Evolutionary conservation across 306 rosid species (phyloP).

Genomic region (Inga oerstediana): DNA sequence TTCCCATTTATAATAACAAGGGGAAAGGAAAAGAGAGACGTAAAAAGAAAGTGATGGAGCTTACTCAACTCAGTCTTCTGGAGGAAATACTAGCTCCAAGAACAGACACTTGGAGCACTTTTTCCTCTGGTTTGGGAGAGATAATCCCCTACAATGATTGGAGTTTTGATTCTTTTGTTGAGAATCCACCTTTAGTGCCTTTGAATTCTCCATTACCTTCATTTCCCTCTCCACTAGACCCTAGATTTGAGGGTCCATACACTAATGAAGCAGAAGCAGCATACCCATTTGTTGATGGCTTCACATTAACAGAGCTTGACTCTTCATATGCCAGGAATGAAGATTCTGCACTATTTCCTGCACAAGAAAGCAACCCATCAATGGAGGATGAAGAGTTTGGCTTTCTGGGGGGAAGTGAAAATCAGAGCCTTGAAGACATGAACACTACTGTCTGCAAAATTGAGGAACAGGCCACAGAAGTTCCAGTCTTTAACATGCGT

Average conservation of each 20-base stretch:
- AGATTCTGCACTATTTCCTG: slow-evolving; percentile 48
- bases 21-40: slow-evolving; percentile 15
- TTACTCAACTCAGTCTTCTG: slow-evolving; percentile 77
- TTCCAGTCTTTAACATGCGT: slow-evolving; percentile 62
- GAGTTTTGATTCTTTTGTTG: slow-evolving; percentile 67
- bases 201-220: slow-evolving; percentile 60
- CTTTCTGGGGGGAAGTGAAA: slow-evolving; percentile 58
- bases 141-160: slow-evolving; percentile 60
- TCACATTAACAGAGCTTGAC: slow-evolving; percentile 66
- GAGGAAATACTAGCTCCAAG: slow-evolving; percentile 84
- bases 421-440: slow-evolving; percentile 46
- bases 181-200: slow-evolving; percentile 51
- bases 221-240: slow-evolving; percentile 55
- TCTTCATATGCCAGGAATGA: slow-evolving; percentile 48
- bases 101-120: slow-evolving; percentile 66
- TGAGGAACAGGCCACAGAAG: slow-evolving; percentile 62
- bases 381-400: slow-evolving; percentile 71
- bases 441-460: slow-evolving; percentile 54
- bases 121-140: slow-evolving; percentile 61
- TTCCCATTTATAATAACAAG: slow-evolving; percentile 9
- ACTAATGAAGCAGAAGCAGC: slow-evolving; percentile 41
- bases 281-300: slow-evolving; percentile 60
- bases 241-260: slow-evolving; percentile 65
- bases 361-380: slow-evolving; percentile 59
- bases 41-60: slow-evolving; percentile 66